These are phyloP conservation scores for Syncephalis plumigaleata DNA, from an alignment of 371 early-diverging fungal genomes.

Conservation along the genomic window DNA sequence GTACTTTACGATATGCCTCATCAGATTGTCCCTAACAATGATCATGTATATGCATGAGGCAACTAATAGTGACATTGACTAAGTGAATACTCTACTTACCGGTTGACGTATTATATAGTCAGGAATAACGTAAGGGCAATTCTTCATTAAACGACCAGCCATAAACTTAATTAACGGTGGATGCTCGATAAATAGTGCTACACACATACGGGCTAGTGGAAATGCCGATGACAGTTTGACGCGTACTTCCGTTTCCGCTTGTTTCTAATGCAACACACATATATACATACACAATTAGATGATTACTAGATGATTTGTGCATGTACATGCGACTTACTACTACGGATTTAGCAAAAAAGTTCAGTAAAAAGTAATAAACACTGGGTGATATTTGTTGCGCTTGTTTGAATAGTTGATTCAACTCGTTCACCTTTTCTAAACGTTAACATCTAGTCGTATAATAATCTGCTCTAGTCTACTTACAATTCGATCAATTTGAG, in stretches of 20 bases:
- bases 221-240: not conserved
- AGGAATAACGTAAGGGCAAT: not conserved
- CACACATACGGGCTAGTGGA: not conserved
- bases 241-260: conserved; percentile 1
- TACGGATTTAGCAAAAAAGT: not conserved
- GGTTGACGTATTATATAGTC: not conserved
- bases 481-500: not conserved
- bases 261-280: not conserved
- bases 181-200: not conserved
- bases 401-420: not conserved
- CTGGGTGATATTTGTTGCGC: not conserved
- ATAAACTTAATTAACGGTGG: not conserved
- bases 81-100: not conserved
- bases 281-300: not conserved
- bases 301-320: not conserved
- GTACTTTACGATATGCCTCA: not conserved
- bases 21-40: not conserved
- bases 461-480: not conserved
- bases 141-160: not conserved
- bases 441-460: not conserved
- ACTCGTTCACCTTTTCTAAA: not conserved
- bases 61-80: not conserved
- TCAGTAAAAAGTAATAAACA: not conserved
- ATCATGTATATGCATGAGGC: not conserved
- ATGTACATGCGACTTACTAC: not conserved